These are phyloP conservation scores for Silene noctiflora DNA, from an alignment of 179 eudicot species.

Conservation along the genomic window DNA sequence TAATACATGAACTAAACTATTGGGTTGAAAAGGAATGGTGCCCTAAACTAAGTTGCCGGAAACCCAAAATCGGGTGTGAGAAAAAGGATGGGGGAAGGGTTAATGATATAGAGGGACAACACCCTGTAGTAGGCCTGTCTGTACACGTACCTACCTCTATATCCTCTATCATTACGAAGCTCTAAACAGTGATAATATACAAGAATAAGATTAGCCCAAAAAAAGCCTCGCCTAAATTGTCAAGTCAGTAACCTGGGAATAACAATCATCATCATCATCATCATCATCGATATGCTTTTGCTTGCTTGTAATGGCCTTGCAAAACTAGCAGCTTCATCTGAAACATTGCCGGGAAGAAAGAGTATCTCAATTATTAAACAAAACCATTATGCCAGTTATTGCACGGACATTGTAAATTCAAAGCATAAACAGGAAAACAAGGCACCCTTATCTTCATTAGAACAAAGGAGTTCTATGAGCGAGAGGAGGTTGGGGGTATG, in stretches of 20 bases:
- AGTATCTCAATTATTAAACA: background rate
- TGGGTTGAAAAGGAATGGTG: constrained; percentile 45
- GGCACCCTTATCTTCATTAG: background rate
- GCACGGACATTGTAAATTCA: background rate
- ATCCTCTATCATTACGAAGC: constrained; percentile 46
- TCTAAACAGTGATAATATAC: constrained; percentile 59
- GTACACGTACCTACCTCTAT: constrained; percentile 62
- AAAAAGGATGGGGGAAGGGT: constrained; percentile 19
- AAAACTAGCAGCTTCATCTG: constrained; percentile 50
- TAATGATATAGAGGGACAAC: constrained; percentile 33
- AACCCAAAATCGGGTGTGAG: constrained; percentile 23
- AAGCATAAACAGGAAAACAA: background rate
- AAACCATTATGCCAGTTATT: no score
- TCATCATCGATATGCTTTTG: constrained; percentile 35
- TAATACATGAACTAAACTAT: constrained; percentile 47
- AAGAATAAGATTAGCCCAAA: constrained; percentile 42
- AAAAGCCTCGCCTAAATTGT: constrained; percentile 36
- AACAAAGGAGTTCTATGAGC: background rate
- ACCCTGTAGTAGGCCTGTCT: constrained; percentile 31
- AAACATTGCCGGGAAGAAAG: constrained; percentile 2
- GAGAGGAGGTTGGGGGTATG: no score
- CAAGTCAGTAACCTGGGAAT: constrained; percentile 31
- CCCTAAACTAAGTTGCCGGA: constrained; percentile 30
- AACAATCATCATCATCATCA: constrained; percentile 22
- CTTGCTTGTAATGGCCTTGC: constrained; percentile 28